A percentile compares a stretch with the other conserved stretches of the same genome.
These are phyloP conservation scores for Tuber aestivum DNA, from an alignment of 495 filamentous ascomycete species.

Conservation along the genomic window DNA sequence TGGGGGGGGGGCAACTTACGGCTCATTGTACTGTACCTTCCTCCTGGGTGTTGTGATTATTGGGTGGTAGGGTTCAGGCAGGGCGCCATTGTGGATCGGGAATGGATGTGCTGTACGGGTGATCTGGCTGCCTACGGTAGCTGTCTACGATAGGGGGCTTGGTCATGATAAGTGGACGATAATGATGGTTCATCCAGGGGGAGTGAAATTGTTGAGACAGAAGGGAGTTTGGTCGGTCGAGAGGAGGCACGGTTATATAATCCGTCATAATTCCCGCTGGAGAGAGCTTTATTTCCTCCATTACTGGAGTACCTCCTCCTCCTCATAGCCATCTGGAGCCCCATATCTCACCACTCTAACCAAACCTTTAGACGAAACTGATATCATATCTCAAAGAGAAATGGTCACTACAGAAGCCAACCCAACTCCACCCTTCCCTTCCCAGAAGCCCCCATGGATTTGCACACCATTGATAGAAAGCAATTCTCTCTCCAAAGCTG, in stretches of 20 bases:
- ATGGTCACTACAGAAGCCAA: conserved; percentile 31
- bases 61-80: background rate
- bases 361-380: background rate
- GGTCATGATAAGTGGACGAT: background rate
- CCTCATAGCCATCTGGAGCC: background rate
- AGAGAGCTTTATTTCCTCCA: background rate
- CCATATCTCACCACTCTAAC: background rate
- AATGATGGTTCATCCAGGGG: background rate
- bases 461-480: conserved; percentile 60
- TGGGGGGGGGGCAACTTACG: background rate
- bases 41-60: background rate
- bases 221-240: background rate
- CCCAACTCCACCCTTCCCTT: conserved; percentile 6
- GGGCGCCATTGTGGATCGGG: background rate
- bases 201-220: background rate
- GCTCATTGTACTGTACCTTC: background rate
- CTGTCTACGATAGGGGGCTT: background rate
- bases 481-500: conserved; percentile 55
- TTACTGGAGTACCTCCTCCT: background rate
- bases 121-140: background rate
- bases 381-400: conserved; percentile 5
- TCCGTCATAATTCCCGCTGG: background rate
- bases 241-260: background rate
- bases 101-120: background rate
- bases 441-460: conserved; percentile 38